Evolutionary conservation across 768 basidiomycete genomes (phyloP), one percentile per base, ranked within the genome.

Genomic region (Galerina sulciceps): DNA sequence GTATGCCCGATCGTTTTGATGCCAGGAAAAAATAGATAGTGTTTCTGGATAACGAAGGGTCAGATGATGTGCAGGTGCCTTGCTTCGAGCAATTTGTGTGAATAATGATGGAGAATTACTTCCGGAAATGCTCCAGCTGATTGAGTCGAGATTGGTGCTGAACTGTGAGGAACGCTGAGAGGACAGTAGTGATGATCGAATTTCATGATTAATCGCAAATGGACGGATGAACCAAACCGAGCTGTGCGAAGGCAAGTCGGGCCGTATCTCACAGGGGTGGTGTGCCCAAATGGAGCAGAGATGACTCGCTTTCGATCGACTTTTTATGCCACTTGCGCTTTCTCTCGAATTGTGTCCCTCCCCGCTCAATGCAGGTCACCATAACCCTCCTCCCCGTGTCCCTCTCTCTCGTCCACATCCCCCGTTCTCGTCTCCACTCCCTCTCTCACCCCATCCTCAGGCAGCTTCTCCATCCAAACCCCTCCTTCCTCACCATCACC

Each of bases 391-490:
- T 91, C 65, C 87, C 88, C 23, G 81, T 86, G 48, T 81, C 86
- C 31, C 84, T 93, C 51, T 84, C 86, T 52, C 86, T 92, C 68
- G 85, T 90, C 49, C 89, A 87, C 68, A 82, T 92, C 57, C 90
- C 90, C 46, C 86, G 89, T 55, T 78, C 82, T n/a, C 84, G 89
- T 51, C 81, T 91, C 14, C 68, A 79, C 23, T 74, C 79, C 2
- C 77, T 90, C 53, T 82, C 82, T 9, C 82, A 85, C 61, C 83
- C 84, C 26, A 69, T 92, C 69, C 79, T 93, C 61, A 82, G 82
- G 59, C 87, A 89, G 71, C 83, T 91, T 57, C 83, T 91, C 53
- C 83, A 83, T 49, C 87, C 87, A 2, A 78, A 76, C 59, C 86
- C 88, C 14, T 79, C 81, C 6, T 91, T 91, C 70, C 79, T 91